A percentile compares a stretch with the other conserved stretches of the same genome.
These are phyloP conservation scores for Alternaria postmessia DNA, from an alignment of 2,329 filamentous ascomycete genomes.

Conservation along the genomic window DNA sequence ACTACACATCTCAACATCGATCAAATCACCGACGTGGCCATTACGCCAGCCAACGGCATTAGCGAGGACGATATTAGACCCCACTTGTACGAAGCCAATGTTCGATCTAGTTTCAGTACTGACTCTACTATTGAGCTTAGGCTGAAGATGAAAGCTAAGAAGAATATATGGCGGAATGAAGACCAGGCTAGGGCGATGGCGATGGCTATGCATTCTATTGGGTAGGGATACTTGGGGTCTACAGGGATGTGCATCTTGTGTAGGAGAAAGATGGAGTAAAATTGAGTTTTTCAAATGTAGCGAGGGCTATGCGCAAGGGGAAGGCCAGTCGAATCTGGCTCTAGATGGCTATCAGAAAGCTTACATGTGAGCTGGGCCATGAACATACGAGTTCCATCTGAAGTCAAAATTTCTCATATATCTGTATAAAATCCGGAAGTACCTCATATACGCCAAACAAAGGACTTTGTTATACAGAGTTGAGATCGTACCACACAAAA, in stretches of 20 bases:
- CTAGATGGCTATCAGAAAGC: neutral
- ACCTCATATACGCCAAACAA: neutral
- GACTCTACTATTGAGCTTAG: neutral
- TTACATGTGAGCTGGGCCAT: neutral
- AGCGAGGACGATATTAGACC: neutral
- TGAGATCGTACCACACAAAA: slow-evolving; percentile 3
- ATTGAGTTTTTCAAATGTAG: neutral
- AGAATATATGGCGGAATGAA: slow-evolving; percentile 1
- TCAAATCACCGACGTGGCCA: slow-evolving; percentile 1
- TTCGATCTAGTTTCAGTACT: slow-evolving; percentile 6
- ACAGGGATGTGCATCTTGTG: neutral
- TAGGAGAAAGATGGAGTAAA: neutral
- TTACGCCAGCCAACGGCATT: neutral
- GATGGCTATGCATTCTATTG: slow-evolving; percentile 3
- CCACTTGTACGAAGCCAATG: neutral
- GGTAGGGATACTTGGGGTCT: neutral
- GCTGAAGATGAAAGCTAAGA: neutral
- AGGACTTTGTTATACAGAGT: neutral
- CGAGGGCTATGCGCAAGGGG: neutral
- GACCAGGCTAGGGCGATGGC: slow-evolving; percentile 7
- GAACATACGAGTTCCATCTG: neutral
- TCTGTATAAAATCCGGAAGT: neutral
- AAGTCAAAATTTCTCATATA: neutral
- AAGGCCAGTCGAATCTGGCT: neutral
- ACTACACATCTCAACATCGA: neutral